Conservation (phyloP, 2,329 filamentous ascomycete species). For the Scedosporium boydii region DNA sequence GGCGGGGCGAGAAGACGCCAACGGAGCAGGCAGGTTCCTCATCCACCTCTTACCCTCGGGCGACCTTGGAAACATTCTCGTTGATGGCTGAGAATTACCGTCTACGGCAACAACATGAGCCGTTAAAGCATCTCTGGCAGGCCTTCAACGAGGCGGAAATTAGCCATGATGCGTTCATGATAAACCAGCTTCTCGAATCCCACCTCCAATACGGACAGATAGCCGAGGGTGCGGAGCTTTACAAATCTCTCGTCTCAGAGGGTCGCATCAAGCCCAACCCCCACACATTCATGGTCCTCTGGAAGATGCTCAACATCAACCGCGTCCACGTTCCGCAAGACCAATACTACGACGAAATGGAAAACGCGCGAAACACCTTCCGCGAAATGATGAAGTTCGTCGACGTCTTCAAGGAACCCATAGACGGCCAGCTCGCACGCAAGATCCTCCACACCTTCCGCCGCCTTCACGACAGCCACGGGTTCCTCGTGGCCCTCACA, state of each 20-base stretch:
- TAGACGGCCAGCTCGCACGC: conserved; percentile 37
- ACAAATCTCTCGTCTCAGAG: conserved; percentile 39
- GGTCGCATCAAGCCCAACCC: conserved; percentile 49
- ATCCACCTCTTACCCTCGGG: conserved; percentile 36
- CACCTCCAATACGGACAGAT: conserved; percentile 51
- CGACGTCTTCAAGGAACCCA: conserved; percentile 28
- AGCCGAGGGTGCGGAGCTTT: conserved; percentile 44
- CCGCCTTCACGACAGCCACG: conserved; percentile 31
- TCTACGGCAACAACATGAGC: conserved; percentile 45
- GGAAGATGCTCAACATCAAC: conserved; percentile 48
- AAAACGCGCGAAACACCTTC: conserved; percentile 32
- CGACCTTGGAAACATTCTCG: conserved; percentile 69
- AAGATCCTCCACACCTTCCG: conserved; percentile 42
- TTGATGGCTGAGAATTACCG: conserved; percentile 66
- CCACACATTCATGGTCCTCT: conserved; percentile 60
- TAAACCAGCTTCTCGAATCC: conserved; percentile 68
- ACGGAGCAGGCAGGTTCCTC: neutral
- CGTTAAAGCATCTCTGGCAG: conserved; percentile 51
- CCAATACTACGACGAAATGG: conserved; percentile 19
- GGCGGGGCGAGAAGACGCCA: conserved; percentile 10
- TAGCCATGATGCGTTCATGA: conserved; percentile 60
- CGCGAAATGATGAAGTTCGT: conserved; percentile 38
- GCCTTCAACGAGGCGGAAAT: conserved; percentile 56
- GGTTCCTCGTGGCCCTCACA: conserved; percentile 35
- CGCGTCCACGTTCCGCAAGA: conserved; percentile 26